Percentiles rank a stretch among this genome's conserved stretches.
These are phyloP conservation scores for Exophiala viscosa DNA, from an alignment of 2,329 filamentous ascomycete genomes.

Conservation along the genomic window DNA sequence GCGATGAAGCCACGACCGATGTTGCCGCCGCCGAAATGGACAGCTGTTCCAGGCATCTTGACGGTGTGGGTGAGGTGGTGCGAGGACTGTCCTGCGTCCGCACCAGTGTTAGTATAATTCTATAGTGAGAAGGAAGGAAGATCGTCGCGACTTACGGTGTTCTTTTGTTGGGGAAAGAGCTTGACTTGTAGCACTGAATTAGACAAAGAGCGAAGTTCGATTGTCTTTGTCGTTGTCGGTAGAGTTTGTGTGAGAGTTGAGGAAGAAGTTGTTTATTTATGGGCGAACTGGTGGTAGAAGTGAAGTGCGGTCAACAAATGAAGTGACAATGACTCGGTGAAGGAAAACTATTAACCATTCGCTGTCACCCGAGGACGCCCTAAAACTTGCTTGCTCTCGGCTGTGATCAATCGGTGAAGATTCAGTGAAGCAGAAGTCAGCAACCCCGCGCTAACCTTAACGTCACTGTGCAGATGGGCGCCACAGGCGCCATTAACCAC, in stretches of 20 bases:
- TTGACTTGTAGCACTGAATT: not conserved
- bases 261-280: slow-evolving; percentile 9
- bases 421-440: slow-evolving; percentile 1
- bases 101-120: not conserved
- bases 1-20: slow-evolving; percentile 84
- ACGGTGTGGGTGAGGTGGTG: not conserved
- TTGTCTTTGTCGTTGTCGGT: too few relatives aligned
- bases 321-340: not conserved
- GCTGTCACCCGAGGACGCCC: too few relatives aligned
- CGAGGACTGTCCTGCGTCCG: not conserved
- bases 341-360: not conserved
- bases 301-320: slow-evolving; percentile 9
- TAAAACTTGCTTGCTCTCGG: too few relatives aligned
- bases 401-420: too few relatives aligned
- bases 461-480: too few relatives aligned
- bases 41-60: slow-evolving; percentile 53
- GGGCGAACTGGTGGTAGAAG: not conserved
- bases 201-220: not conserved
- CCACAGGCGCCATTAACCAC: too few relatives aligned
- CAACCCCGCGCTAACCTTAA: not conserved
- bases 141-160: slow-evolving; percentile 1
- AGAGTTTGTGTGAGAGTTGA: not conserved
- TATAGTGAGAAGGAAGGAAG: not conserved
- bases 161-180: not conserved
- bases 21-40: slow-evolving; percentile 84